Evolutionary conservation across 1,284 basidiomycete genomes (phyloP).

Genomic region (Cryptococcus maquisensis): DNA sequence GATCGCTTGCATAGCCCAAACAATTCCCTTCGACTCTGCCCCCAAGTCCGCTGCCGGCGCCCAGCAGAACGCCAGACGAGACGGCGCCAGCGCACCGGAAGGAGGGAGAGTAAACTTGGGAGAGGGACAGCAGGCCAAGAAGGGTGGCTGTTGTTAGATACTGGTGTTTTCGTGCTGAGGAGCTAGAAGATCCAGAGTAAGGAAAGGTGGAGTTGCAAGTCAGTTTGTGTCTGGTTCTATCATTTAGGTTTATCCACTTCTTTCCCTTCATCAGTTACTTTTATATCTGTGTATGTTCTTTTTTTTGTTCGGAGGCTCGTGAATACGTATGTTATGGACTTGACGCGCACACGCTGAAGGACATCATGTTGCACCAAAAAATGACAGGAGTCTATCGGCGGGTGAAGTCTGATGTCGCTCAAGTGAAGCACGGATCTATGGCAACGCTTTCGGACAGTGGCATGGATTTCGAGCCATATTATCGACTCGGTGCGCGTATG

Average conservation of each 20-base stretch:
- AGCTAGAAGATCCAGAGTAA: no score
- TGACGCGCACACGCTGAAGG: background rate
- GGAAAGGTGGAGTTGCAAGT: no score
- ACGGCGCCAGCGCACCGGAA: slow-evolving; percentile 57
- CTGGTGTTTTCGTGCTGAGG: no score
- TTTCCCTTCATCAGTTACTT: background rate
- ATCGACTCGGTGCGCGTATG: no score
- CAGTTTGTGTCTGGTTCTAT: background rate
- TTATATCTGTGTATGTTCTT: background rate
- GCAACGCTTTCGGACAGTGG: no score
- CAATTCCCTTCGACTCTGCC: slow-evolving; percentile 92
- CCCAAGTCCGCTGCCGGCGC: slow-evolving; percentile 59
- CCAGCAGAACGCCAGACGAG: slow-evolving; percentile 19
- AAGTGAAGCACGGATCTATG: no score
- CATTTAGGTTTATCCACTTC: background rate
- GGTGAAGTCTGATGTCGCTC: no score
- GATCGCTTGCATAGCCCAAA: slow-evolving; percentile 65
- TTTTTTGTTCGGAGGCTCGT: background rate
- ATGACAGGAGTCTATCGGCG: no score
- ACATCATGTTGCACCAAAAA: no score
- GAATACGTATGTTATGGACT: background rate
- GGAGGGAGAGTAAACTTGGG: slow-evolving; percentile 67
- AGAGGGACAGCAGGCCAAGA: slow-evolving; percentile 53
- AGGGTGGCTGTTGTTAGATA: slow-evolving; percentile 42
- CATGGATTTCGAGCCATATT: no score